Base-by-base conservation (phyloP, 2,329 filamentous ascomycete species). In the Colletotrichum sp. region DNA sequence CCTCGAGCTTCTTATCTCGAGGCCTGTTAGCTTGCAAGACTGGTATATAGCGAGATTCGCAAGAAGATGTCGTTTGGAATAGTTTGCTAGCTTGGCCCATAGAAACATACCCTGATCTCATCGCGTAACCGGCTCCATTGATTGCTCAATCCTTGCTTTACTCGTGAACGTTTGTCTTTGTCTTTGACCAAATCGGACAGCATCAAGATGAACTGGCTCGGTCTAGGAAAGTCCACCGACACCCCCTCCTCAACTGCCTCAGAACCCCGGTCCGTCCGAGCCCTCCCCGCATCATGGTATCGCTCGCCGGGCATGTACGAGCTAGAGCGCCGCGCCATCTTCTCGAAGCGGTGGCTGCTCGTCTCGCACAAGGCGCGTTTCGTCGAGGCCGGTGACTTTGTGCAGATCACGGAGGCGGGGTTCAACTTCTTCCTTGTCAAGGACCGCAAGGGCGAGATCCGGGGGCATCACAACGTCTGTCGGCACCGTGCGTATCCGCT, bases 291-390 rank as follows among this genome's bases (percentile, higher is more conserved):
- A 1, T 57, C 77, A 12, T 81, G 78, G 79, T 81, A 81, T 32
- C 65, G 59, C 15, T 76, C 74, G 1, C 77, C 78, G 13, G 83
- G 82, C 55, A 84, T 87, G 81, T 87, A 86, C 77, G 81, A 85
- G 75, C 80, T 86, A 6, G 85, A 86, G 73, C 79, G 84, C 39
- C 81, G 84, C n/a, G 83, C 85, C 15, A 84, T 86, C 39, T 86
- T 86, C 78, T 85, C 84, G 3, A 81, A 82, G 76, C 80, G 79
- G 66, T 84, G 82, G 83, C 60, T 83, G 22, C 80, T 79, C 65
- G 75, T 82, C 26, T 76, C 78, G 22, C 81, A 79, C 63, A 73
- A 57, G 48, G 62, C 70, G 6, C 75, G 78, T 18, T 75, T 79
- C 24, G 71, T 75, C 8, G 75, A 78, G 6, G 36, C 74, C 8